Conservation (phyloP, 371 early-diverging fungal species). For the Mucor plumbeus region DNA sequence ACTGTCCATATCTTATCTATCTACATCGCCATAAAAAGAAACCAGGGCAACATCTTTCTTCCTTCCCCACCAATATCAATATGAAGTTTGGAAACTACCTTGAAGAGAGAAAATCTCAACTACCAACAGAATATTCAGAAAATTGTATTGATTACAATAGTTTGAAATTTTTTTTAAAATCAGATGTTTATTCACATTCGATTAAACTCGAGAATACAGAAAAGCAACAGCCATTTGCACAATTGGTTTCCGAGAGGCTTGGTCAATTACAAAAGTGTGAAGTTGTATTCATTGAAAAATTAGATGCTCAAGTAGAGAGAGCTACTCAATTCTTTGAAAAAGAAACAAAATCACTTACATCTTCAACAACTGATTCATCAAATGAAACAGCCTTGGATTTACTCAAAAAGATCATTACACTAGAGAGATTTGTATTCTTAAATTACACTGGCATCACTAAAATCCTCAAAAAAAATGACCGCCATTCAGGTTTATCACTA, state of each 20-base stretch:
- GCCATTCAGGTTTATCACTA: constrained; percentile 72
- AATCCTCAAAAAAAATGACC: constrained; percentile 72
- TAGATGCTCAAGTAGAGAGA: constrained; percentile 66
- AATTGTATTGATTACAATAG: constrained; percentile 67
- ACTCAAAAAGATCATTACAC: constrained; percentile 53
- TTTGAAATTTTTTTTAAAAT: constrained; percentile 70
- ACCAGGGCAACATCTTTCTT: neutral
- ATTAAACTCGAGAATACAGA: constrained; percentile 35
- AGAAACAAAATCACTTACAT: constrained; percentile 46
- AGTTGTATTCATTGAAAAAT: constrained; percentile 62
- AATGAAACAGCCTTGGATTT: constrained; percentile 27
- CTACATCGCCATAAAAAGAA: neutral
- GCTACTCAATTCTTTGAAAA: constrained; percentile 52
- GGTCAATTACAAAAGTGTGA: constrained; percentile 47
- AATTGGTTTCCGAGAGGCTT: constrained; percentile 52
- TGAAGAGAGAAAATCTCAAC: constrained; percentile 61
- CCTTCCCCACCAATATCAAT: neutral
- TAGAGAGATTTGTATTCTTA: constrained; percentile 65
- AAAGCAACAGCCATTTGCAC: constrained; percentile 40
- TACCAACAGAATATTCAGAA: constrained; percentile 64
- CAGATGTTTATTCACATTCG: constrained; percentile 40
- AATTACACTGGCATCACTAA: constrained; percentile 71
- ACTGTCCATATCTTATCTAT: constrained; percentile 12
- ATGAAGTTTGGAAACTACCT: constrained; percentile 85
- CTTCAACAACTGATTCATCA: constrained; percentile 45